Percentiles rank a stretch among this genome's conserved stretches.
Conservation (phyloP, 148 eudicot genomes). For the Amaranthus cruentus region DNA sequence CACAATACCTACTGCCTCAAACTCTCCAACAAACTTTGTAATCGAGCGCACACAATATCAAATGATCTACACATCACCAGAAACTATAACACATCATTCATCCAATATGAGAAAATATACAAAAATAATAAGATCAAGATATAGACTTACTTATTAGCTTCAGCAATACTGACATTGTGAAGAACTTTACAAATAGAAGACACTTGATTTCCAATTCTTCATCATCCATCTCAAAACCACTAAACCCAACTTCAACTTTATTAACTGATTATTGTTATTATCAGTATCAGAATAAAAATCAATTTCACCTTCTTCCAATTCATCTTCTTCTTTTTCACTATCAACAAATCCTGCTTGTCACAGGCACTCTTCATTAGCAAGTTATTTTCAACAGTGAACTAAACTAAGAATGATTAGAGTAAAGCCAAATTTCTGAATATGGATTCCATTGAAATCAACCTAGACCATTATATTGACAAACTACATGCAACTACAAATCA, state of each 20-base stretch:
- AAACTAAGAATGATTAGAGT: too few relatives aligned
- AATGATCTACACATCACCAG: constrained; percentile 47
- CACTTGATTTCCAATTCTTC: constrained; percentile 43
- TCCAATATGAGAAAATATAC: not conserved
- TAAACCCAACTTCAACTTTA: constrained; percentile 1
- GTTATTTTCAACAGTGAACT: too few relatives aligned
- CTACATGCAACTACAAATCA: too few relatives aligned
- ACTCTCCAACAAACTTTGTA: constrained; percentile 41
- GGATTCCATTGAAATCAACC: too few relatives aligned
- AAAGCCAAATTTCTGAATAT: too few relatives aligned
- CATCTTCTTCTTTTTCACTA: constrained; percentile 27
- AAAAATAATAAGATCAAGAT: not conserved
- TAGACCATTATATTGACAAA: too few relatives aligned
- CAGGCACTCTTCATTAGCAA: too few relatives aligned
- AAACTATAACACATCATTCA: constrained; percentile 10
- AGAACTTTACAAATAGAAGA: constrained; percentile 52
- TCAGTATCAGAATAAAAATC: constrained; percentile 49
- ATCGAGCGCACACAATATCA: constrained; percentile 47
- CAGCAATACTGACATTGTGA: constrained; percentile 41
- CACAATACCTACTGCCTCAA: constrained; percentile 46
- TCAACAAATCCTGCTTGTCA: constrained; percentile 4
- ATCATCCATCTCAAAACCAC: constrained; percentile 30
- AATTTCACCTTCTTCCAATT: constrained; percentile 84
- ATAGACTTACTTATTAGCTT: constrained; percentile 56
- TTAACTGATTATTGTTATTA: not conserved